phyloP scores from a whole-genome alignment of 371 early-diverging fungal species.

The Rhizopus arrhizus region DNA sequence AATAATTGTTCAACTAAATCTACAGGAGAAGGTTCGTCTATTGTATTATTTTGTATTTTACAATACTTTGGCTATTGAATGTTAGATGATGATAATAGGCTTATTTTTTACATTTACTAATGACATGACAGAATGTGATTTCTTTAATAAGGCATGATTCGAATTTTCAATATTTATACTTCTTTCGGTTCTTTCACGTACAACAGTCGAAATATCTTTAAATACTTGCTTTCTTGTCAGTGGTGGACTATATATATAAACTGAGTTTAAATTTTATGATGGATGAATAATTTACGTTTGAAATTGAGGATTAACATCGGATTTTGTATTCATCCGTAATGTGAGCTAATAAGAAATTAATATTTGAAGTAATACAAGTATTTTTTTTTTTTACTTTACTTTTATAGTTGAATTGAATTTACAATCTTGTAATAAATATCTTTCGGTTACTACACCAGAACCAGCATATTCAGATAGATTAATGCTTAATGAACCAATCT shows the following conservation, averaged over 20 bases:
- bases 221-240: slow-evolving; percentile 33
- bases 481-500: slow-evolving; percentile 46
- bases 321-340: slow-evolving; percentile 48
- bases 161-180: slow-evolving; percentile 5
- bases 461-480: slow-evolving; percentile 52
- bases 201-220: slow-evolving; percentile 30
- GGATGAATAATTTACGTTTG: slow-evolving; percentile 37
- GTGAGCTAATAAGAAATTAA: slow-evolving; percentile 34
- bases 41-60: slow-evolving; percentile 24
- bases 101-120: background rate
- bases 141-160: background rate
- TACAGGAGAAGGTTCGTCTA: slow-evolving; percentile 36
- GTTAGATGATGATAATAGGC: background rate
- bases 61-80: slow-evolving; percentile 3
- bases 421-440: slow-evolving; percentile 44
- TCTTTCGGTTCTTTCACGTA: slow-evolving; percentile 25
- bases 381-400: slow-evolving; percentile 28
- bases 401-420: slow-evolving; percentile 54
- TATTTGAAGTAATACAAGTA: slow-evolving; percentile 6
- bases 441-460: slow-evolving; percentile 31
- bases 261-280: background rate
- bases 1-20: slow-evolving; percentile 41
- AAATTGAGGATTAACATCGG: slow-evolving; percentile 36
- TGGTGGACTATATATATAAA: slow-evolving; percentile 17
- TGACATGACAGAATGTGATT: slow-evolving; percentile 10